Base-by-base conservation (phyloP, 1,284 basidiomycete genomes). In the Trametes hirsuta region DNA sequence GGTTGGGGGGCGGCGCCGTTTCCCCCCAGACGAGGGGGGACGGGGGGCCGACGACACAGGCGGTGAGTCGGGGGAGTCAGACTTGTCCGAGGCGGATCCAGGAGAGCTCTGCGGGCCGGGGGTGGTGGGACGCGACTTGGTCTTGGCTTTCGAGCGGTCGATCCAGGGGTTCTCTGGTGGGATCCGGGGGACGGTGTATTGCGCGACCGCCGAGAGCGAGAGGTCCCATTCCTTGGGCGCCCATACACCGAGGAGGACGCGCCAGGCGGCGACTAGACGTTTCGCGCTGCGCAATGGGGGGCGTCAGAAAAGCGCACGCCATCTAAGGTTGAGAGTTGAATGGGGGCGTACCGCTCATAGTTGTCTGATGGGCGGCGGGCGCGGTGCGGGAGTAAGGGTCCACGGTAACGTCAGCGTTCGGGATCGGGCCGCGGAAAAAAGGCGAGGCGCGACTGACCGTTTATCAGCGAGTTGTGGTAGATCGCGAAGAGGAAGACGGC, bases 171-270 rank as follows among this genome's bases (percentile, higher is more conserved):
- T 93, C 65, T 83, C 82, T 5, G 86, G 82, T 2, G 90, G 91
- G 14, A 80, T 77, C 21, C 75, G 74, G 9, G 90, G 88, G 12
- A 81, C 84, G 8, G 83, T 90, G 73, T 93, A 95, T 58, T 85
- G 86, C n/a, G 88, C 82, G 41, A 96, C 80, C 8, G 87, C 86
- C 22, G 81, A 67, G 18, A 87, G 69, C 3, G 90, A 84, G 55
- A 95, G 79, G 66, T 97, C 94, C 83, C 86, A 92, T 42, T 77
- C 79, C 70, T 86, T 87, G 9, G 95, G 94, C 2, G 84, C 82
- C 95, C 95, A 97, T 11, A 97, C 86, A 12, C 94, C 95, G 64
- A 96, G 84, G 12, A 97, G 81, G 15, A 96, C 86, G 53, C 93
- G 88, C 94, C 95, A 97, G 11, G 94, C 87, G 5, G 94, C 91